Conservation (phyloP, 2,329 filamentous ascomycete species). For the Monilinia fructicola region DNA sequence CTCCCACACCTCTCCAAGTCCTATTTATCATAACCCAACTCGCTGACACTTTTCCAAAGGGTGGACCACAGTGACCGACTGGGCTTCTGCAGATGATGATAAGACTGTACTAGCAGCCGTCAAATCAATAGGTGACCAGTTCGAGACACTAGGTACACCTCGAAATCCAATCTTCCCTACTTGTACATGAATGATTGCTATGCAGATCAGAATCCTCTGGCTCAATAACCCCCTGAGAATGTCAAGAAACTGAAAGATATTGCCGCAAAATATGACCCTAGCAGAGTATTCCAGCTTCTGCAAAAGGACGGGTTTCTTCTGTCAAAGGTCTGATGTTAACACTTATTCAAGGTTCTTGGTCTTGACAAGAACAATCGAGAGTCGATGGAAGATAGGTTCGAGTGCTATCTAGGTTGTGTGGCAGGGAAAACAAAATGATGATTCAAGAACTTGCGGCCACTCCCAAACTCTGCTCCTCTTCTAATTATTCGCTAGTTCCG, state of each 20-base stretch:
- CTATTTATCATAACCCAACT: neutral
- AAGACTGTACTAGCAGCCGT: neutral
- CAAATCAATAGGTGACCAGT: neutral
- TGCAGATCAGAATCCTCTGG: constrained; percentile 5
- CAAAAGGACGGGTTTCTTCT: neutral
- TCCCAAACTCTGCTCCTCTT: neutral
- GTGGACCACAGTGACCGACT: neutral
- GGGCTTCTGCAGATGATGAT: neutral
- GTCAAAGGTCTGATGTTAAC: neutral
- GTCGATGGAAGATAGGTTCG: neutral
- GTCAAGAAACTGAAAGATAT: neutral
- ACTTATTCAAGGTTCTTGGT: neutral
- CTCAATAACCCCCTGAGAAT: neutral
- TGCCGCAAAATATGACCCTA: neutral
- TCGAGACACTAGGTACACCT: neutral
- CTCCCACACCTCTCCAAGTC: neutral
- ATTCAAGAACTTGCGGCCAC: neutral
- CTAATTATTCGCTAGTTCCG: too few relatives aligned
- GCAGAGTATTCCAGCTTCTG: neutral
- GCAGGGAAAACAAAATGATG: neutral
- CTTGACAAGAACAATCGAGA: neutral
- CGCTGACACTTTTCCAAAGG: neutral
- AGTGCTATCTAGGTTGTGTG: too few relatives aligned
- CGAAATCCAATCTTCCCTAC: neutral
- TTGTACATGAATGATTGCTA: constrained; percentile 8